These are phyloP conservation scores for Exophiala aquamarina DNA, from an alignment of 2,329 filamentous ascomycete genomes.

Conservation along the genomic window DNA sequence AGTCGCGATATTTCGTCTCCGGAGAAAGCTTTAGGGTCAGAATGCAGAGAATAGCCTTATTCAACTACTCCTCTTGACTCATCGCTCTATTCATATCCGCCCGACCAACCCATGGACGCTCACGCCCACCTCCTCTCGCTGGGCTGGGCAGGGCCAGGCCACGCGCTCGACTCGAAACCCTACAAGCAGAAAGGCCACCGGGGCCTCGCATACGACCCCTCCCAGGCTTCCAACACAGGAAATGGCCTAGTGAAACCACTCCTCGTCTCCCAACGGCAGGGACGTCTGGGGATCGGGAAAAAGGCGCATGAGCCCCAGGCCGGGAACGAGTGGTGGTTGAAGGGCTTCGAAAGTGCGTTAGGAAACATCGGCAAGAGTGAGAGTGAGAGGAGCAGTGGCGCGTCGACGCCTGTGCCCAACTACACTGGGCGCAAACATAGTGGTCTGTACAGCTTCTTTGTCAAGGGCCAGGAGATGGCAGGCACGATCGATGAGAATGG, in stretches of 20 bases:
- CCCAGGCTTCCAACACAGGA: conserved; percentile 34
- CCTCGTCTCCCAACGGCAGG: conserved; percentile 77
- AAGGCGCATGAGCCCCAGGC: conserved; percentile 65
- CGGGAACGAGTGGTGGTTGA: conserved; percentile 93
- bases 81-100: no score
- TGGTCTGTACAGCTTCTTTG: conserved; percentile 80
- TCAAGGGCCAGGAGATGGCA: conserved; percentile 73
- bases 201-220: conserved; percentile 35
- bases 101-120: conserved; percentile 72
- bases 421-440: conserved; percentile 42
- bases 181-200: conserved; percentile 42
- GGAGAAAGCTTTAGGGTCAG: no score
- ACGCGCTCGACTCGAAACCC: conserved; percentile 70
- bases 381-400: conserved; percentile 58
- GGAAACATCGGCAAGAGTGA: conserved; percentile 56
- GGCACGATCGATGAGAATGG: conserved; percentile 60
- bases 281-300: conserved; percentile 73
- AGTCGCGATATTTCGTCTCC: no score
- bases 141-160: conserved; percentile 86
- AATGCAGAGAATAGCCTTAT: no score
- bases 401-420: conserved; percentile 46
- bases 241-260: conserved; percentile 81
- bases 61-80: no score
- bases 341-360: conserved; percentile 87
- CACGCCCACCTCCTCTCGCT: conserved; percentile 78